Percentiles rank a stretch among this genome's conserved stretches.
Conservation (phyloP, 169 alveolate species). For the Eimeria acervulina region DNA sequence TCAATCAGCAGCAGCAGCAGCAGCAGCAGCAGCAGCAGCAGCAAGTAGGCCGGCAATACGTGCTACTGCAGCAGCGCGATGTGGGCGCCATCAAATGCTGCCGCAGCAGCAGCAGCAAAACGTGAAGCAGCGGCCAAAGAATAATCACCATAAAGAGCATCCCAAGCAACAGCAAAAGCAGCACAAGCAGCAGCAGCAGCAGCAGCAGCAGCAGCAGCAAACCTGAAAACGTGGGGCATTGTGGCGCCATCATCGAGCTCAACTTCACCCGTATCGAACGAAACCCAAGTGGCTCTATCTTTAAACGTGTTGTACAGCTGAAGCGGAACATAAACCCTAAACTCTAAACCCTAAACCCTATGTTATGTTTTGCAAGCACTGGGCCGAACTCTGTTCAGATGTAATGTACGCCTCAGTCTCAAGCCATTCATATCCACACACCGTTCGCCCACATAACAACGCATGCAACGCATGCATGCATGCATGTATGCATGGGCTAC, state of each 20-base stretch:
- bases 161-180: too few relatives aligned
- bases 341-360: conserved; percentile 48
- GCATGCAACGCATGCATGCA: too few relatives aligned
- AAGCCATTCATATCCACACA: not conserved
- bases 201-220: too few relatives aligned
- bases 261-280: conserved; percentile 79
- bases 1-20: not conserved
- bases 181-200: too few relatives aligned
- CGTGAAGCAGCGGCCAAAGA: too few relatives aligned
- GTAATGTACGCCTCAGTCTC: too few relatives aligned
- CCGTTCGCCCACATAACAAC: too few relatives aligned
- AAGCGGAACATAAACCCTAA: not conserved
- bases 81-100: not conserved
- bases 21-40: conserved; percentile 29
- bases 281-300: conserved; percentile 73
- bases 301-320: conserved; percentile 72
- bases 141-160: too few relatives aligned
- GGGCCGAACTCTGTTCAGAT: too few relatives aligned
- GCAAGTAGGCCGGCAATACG: not conserved
- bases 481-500: too few relatives aligned
- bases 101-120: conserved; percentile 33
- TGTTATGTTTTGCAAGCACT: too few relatives aligned
- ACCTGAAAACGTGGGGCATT: conserved; percentile 67
- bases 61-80: not conserved
- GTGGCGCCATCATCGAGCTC: conserved; percentile 78